Evolutionary conservation across 2,329 filamentous ascomycete genomes (phyloP).

Genomic region (Didymella keratinophila): DNA sequence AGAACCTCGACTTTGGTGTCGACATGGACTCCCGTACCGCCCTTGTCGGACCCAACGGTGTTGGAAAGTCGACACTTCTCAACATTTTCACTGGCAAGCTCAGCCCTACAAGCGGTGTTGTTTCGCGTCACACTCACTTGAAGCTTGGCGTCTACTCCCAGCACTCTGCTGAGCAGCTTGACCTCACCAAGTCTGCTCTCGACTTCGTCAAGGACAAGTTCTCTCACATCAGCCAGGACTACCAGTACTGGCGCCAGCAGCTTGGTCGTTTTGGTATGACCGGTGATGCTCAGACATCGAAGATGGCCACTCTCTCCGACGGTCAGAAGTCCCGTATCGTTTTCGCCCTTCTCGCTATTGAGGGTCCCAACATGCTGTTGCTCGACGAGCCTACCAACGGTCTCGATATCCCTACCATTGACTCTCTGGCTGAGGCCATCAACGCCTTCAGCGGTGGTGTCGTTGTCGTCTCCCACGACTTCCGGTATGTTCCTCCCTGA

Average conservation of each 20-base stretch:
- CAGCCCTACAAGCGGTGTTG: conserved; percentile 79
- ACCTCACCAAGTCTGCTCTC: conserved; percentile 95
- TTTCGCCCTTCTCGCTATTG: conserved; percentile 94
- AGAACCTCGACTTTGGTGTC: conserved; percentile 95
- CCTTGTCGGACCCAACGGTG: conserved; percentile 97
- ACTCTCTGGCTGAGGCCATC: conserved; percentile 96
- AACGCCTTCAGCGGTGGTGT: conserved; percentile 96
- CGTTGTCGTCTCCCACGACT: conserved; percentile 97
- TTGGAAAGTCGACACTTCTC: conserved; percentile 96
- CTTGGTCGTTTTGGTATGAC: conserved; percentile 92
- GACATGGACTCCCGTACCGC: conserved; percentile 99
- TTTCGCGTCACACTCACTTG: conserved; percentile 94
- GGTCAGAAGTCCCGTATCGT: conserved; percentile 98
- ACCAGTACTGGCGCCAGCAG: conserved; percentile 99
- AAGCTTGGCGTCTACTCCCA: conserved; percentile 98
- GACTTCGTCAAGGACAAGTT: conserved; percentile 99
- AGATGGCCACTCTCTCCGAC: conserved; percentile 98
- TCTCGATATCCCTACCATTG: conserved; percentile 98
- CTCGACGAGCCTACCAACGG: conserved; percentile 99
- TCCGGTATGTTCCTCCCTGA: conserved; percentile 71
- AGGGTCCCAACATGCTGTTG: conserved; percentile 95
- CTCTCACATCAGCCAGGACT: conserved; percentile 86
- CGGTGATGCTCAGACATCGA: conserved; percentile 91
- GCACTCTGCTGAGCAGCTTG: conserved; percentile 97
- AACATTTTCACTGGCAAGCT: conserved; percentile 97